These are phyloP conservation scores for Saturnispora zaruensis DNA, from an alignment of 805 yeast genomes.

Conservation along the genomic window DNA sequence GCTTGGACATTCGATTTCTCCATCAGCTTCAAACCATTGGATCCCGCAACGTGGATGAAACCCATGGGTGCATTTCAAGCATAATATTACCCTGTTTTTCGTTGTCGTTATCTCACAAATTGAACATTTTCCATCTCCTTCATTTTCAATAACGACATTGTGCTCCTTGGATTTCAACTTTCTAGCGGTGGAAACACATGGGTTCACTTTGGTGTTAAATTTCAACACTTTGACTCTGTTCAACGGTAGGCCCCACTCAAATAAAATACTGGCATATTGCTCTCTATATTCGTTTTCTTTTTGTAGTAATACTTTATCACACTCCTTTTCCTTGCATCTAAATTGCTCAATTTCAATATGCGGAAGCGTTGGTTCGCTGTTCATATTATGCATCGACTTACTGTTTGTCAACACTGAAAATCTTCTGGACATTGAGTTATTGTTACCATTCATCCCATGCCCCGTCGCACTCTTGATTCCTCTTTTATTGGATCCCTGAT, in stretches of 20 bases:
- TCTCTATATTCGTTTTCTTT: conserved; percentile 35
- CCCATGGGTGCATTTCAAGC: conserved; percentile 71
- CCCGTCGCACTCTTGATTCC: not conserved
- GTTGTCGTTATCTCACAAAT: conserved; percentile 13
- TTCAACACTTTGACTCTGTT: conserved; percentile 72
- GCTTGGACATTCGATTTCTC: conserved; percentile 55
- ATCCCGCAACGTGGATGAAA: conserved; percentile 72
- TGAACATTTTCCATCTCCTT: conserved; percentile 12
- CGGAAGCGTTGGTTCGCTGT: not conserved
- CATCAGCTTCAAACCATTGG: conserved; percentile 60
- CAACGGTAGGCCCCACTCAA: conserved; percentile 78
- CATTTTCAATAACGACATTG: conserved; percentile 24
- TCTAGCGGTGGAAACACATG: conserved; percentile 35
- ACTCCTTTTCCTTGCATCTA: conserved; percentile 33
- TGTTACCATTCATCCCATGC: not conserved
- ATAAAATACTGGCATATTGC: conserved; percentile 70
- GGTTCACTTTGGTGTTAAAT: conserved; percentile 36
- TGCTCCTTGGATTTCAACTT: conserved; percentile 17
- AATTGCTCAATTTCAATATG: conserved; percentile 32
- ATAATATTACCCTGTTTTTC: conserved; percentile 49
- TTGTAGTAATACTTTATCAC: conserved; percentile 30
- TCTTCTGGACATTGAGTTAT: not conserved
- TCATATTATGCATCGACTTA: not conserved
- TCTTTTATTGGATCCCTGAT: not conserved
- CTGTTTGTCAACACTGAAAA: not conserved